Percentiles rank a stretch among this genome's conserved stretches.
Conservation (phyloP, 2,329 filamentous ascomycete genomes). For the Alternaria sp. region DNA sequence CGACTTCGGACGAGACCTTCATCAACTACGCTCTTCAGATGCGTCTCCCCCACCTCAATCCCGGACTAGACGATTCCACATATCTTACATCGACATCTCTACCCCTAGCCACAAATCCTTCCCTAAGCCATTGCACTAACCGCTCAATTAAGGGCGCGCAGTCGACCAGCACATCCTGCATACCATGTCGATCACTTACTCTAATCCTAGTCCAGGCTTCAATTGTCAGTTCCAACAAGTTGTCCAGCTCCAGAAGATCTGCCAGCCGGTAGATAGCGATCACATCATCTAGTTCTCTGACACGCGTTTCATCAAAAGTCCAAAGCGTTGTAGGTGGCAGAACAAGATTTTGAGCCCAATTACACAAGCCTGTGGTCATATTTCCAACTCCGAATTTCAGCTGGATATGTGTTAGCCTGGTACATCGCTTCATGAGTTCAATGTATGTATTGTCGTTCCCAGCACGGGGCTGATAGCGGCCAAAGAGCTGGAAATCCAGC, state of each 20-base stretch:
- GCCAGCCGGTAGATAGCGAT: slow-evolving; percentile 4
- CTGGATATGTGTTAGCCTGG: not conserved
- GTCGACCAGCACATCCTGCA: slow-evolving; percentile 6
- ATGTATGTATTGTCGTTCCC: not conserved
- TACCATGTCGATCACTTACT: not conserved
- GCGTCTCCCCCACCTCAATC: slow-evolving; percentile 3
- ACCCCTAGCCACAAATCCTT: slow-evolving; percentile 9
- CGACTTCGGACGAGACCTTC: not conserved
- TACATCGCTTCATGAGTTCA: slow-evolving; percentile 10
- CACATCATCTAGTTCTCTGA: not conserved
- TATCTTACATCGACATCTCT: not conserved
- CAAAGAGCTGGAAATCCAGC: slow-evolving; percentile 17
- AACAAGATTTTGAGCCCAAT: not conserved
- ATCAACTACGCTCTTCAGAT: slow-evolving; percentile 1
- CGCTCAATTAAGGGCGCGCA: slow-evolving; percentile 8
- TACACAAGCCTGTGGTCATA: slow-evolving; percentile 1
- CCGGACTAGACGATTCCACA: slow-evolving; percentile 6
- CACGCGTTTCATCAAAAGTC: slow-evolving; percentile 2
- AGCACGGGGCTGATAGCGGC: slow-evolving; percentile 1
- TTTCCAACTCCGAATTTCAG: slow-evolving; percentile 11
- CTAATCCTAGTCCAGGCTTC: slow-evolving; percentile 14
- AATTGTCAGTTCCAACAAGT: slow-evolving; percentile 8
- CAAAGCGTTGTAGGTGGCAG: not conserved
- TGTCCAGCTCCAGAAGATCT: not conserved
- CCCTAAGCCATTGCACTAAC: slow-evolving; percentile 10